Base-by-base conservation (phyloP, 371 early-diverging fungal genomes). In the Mucor irregularis region DNA sequence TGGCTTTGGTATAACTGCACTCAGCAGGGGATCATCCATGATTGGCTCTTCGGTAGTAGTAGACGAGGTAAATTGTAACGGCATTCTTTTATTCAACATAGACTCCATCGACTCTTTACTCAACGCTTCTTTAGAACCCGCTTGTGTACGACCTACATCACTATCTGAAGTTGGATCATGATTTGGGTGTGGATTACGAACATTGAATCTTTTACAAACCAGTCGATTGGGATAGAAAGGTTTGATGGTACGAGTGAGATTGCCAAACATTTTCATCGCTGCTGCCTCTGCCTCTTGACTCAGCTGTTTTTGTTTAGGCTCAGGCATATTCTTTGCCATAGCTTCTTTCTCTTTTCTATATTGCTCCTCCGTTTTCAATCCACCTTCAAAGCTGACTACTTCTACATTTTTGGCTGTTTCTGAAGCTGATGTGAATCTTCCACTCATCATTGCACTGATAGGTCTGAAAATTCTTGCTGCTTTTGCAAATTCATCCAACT, bases 401-500 rank as follows among this genome's bases (percentile, higher is more conserved):
- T 71, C 77, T n/a, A 69, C 19, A 0, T 43, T 58, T 7, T 58
- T 54, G 4, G 48, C 30, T 5, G 54, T 37, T n/a, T 53, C 43
- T 6, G 72, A 63, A 0, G 89, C 82, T 4, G 84, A 77, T 1
- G 89, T 89, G 57, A 95, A 95, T 5, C 93, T 75, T 13, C 86
- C 82, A 10, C 91, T 85, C 88, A 95, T 92, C 74, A 88, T 80
- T 16, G 66, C 68, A 16, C 89, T 79, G 38, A 93, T 66, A 0
- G 93, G 94, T 43, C 85, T 77, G 66, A 86, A 95, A 28, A 95
- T 89, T 25, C 83, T 75, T 2, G 94, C 93, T 1, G 95, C 88
- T 58, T 91, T 85, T 11, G 82, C 75, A 76, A 95, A 95, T 55
- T 95, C 94, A 29, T 78, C 76, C 46, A 85, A 30, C 56, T 93